Percentiles rank a stretch among this genome's conserved stretches.
Conservation (phyloP, 1,284 basidiomycete species). For the Puccinia sorghi region DNA sequence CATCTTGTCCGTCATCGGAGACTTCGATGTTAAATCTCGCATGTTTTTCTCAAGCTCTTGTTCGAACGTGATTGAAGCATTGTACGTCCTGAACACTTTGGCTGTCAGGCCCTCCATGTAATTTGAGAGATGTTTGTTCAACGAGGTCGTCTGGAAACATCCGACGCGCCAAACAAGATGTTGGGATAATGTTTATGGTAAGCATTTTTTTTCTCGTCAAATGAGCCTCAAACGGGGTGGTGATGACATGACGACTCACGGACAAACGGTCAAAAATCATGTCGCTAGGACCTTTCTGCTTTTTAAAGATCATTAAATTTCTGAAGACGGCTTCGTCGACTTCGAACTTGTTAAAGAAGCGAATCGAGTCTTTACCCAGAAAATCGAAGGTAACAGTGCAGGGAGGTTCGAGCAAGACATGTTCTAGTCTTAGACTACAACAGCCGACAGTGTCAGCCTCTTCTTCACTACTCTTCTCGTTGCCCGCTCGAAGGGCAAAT, state of each 20-base stretch:
- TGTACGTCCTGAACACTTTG: constrained; percentile 98
- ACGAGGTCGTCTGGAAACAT: constrained; percentile 67
- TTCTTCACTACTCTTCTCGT: constrained; percentile 90
- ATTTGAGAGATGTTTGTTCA: constrained; percentile 85
- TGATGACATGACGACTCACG: constrained; percentile 52
- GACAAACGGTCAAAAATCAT: constrained; percentile 80
- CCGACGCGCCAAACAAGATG: not conserved
- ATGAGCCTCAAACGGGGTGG: not conserved
- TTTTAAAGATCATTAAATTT: constrained; percentile 83
- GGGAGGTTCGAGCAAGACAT: constrained; percentile 83
- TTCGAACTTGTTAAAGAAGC: constrained; percentile 85
- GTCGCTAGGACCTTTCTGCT: constrained; percentile 83
- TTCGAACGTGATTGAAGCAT: constrained; percentile 92
- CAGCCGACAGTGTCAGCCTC: constrained; percentile 97
- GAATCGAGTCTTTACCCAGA: constrained; percentile 94
- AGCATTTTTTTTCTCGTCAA: not conserved
- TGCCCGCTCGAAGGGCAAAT: constrained; percentile 90
- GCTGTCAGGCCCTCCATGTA: constrained; percentile 96
- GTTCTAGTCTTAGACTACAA: constrained; percentile 90
- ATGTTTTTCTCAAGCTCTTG: constrained; percentile 73
- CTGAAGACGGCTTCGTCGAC: constrained; percentile 87
- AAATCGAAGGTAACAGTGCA: constrained; percentile 87
- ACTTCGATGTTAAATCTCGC: constrained; percentile 63
- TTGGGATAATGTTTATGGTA: not conserved
- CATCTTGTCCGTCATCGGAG: constrained; percentile 83